Conservation (phyloP, 192 early-diverging fungal genomes). For the Coemansia sp. region DNA sequence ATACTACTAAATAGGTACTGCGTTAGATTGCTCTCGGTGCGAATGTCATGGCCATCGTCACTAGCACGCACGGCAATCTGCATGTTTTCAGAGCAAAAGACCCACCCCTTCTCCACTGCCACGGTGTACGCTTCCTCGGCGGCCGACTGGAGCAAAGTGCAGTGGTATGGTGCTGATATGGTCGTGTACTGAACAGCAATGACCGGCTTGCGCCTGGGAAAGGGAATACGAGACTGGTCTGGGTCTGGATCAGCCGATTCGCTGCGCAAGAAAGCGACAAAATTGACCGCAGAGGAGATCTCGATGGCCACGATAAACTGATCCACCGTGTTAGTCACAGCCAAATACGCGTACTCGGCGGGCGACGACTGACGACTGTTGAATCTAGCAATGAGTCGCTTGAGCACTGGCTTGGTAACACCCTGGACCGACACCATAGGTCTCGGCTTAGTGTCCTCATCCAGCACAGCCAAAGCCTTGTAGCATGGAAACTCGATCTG, state of each 20-base stretch:
- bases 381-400: conserved; percentile 7
- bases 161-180: conserved; percentile 80
- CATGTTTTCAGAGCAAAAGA: conserved; percentile 13
- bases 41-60: conserved; percentile 77
- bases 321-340: conserved; percentile 20
- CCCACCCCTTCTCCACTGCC: conserved; percentile 27
- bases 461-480: background rate
- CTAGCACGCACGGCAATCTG: conserved; percentile 71
- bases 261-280: conserved; percentile 7
- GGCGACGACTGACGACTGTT: conserved; percentile 6
- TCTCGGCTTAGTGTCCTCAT: background rate
- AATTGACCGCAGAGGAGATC: background rate
- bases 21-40: conserved; percentile 58
- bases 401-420: background rate
- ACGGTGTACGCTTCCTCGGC: conserved; percentile 1
- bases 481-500: conserved; percentile 56
- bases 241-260: conserved; percentile 11
- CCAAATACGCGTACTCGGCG: conserved; percentile 14
- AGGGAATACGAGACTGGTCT: conserved; percentile 72
- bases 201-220: conserved; percentile 74
- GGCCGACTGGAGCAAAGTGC: conserved; percentile 2
- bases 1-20: conserved; percentile 63
- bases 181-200: conserved; percentile 78
- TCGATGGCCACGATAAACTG: conserved; percentile 28
- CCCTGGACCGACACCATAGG: conserved; percentile 30